A percentile compares a stretch with the other conserved stretches of the same genome.
Conservation (phyloP, 208 protist genomes). For the Leishmania arabica region DNA sequence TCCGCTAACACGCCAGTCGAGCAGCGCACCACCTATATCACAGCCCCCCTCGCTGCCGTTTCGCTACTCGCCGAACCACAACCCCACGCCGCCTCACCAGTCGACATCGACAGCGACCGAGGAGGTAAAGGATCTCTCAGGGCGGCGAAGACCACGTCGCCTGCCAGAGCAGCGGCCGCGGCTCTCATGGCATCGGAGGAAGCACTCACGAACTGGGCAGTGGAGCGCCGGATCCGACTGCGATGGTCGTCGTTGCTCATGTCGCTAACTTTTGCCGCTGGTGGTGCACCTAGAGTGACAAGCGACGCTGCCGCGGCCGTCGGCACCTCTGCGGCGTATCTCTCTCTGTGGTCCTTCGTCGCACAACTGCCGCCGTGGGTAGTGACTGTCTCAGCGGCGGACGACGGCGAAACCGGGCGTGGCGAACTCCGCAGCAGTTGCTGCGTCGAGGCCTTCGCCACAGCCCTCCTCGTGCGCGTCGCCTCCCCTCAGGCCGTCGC, state of each 20-base stretch:
- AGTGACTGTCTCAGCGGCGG: slow-evolving; percentile 17
- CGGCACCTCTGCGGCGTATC: slow-evolving; percentile 8
- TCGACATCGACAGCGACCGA: not conserved
- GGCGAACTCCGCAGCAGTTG: slow-evolving; percentile 8
- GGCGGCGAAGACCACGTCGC: not conserved
- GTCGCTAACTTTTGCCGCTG: not conserved
- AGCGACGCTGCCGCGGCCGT: not conserved
- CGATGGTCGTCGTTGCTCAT: slow-evolving; percentile 30
- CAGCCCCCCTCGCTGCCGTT: slow-evolving; percentile 3
- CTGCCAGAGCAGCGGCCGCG: not conserved
- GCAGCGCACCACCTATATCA: slow-evolving; percentile 27
- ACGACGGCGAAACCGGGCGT: slow-evolving; percentile 1
- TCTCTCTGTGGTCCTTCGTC: slow-evolving; percentile 36
- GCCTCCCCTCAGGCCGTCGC: slow-evolving; percentile 15
- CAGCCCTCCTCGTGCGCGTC: slow-evolving; percentile 30
- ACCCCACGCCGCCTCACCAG: not conserved
- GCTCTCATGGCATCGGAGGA: not conserved
- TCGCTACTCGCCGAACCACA: not conserved
- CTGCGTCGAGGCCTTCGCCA: slow-evolving; percentile 24
- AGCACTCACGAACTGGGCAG: slow-evolving; percentile 3
- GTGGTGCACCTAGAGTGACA: not conserved
- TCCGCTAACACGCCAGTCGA: slow-evolving; percentile 19
- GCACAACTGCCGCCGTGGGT: slow-evolving; percentile 34
- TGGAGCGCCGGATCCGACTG: slow-evolving; percentile 32
- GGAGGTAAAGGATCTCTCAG: not conserved